Evolutionary conservation across 768 basidiomycete species (phyloP).

Genomic region (Favolaschia claudopus): DNA sequence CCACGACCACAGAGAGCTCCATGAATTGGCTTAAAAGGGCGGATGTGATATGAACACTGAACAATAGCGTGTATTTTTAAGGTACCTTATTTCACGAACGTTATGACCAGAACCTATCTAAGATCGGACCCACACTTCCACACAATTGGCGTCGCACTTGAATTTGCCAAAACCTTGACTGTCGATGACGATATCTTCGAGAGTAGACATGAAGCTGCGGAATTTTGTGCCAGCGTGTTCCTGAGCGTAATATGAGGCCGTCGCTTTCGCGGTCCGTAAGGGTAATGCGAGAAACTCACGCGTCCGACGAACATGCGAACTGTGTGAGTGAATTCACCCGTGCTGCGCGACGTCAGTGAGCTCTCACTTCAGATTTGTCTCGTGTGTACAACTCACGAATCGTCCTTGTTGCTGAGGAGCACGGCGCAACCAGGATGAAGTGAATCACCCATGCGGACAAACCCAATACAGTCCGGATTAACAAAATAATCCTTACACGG

Average conservation of each 20-base stretch:
- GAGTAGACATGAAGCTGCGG: conserved; percentile 54
- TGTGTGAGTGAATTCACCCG: conserved; percentile 45
- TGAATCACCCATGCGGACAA: conserved; percentile 70
- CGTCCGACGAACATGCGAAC: conserved; percentile 73
- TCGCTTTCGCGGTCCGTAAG: background rate
- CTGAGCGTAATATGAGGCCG: conserved; percentile 35
- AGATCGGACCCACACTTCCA: conserved; percentile 65
- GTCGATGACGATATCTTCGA: conserved; percentile 55
- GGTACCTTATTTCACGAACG: background rate
- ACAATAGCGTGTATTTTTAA: conserved; percentile 17
- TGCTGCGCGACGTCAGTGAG: too few relatives aligned
- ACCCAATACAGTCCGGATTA: conserved; percentile 74
- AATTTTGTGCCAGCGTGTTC: conserved; percentile 50
- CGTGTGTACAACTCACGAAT: conserved; percentile 32
- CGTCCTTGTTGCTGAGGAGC: conserved; percentile 68
- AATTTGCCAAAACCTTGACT: conserved; percentile 72
- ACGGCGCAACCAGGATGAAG: conserved; percentile 71
- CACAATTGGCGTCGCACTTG: conserved; percentile 58
- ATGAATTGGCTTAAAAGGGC: conserved; percentile 21
- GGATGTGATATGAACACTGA: conserved; percentile 7
- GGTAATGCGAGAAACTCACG: conserved; percentile 47
- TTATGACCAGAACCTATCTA: background rate
- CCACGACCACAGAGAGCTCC: conserved; percentile 13
- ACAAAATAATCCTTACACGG: conserved; percentile 64
- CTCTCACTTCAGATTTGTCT: too few relatives aligned